Evolutionary conservation across 192 early-diverging fungal species (phyloP).

Genomic region (Coemansia sp.): DNA sequence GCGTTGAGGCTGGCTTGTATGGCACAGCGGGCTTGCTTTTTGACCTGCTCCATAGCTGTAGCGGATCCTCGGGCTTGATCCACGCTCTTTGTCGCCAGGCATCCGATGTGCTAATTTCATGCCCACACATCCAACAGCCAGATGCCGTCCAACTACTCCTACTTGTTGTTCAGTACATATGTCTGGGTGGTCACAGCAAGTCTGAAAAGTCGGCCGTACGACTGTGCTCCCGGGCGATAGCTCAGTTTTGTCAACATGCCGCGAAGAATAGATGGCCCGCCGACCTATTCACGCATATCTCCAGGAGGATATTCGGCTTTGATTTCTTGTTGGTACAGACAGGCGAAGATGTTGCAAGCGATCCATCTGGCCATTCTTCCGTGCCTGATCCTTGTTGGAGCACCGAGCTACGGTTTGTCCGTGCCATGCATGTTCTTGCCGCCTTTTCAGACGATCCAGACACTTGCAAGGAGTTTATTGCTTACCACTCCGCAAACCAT

Average conservation of each 20-base stretch:
- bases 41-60: conserved; percentile 22
- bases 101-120: conserved; percentile 22
- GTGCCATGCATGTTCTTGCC: conserved; percentile 27
- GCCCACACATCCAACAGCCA: conserved; percentile 10
- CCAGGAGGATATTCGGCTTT: conserved; percentile 8
- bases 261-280: conserved; percentile 25
- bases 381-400: conserved; percentile 27
- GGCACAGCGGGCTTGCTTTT: conserved; percentile 34
- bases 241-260: conserved; percentile 29
- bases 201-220: conserved; percentile 12
- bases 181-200: neutral
- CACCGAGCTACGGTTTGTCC: conserved; percentile 31
- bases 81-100: conserved; percentile 40
- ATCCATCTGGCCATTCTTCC: neutral
- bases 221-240: conserved; percentile 6
- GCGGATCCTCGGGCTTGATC: neutral
- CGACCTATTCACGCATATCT: conserved; percentile 17
- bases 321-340: neutral
- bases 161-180: conserved; percentile 30
- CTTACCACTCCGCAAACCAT: conserved; percentile 4
- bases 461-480: conserved; percentile 10
- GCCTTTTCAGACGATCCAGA: conserved; percentile 8
- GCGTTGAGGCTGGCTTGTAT: conserved; percentile 26
- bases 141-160: conserved; percentile 22
- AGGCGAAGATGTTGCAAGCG: neutral